Evolutionary conservation across 2,329 filamentous ascomycete species (phyloP).

Genomic region (Fusarium coffeatum): DNA sequence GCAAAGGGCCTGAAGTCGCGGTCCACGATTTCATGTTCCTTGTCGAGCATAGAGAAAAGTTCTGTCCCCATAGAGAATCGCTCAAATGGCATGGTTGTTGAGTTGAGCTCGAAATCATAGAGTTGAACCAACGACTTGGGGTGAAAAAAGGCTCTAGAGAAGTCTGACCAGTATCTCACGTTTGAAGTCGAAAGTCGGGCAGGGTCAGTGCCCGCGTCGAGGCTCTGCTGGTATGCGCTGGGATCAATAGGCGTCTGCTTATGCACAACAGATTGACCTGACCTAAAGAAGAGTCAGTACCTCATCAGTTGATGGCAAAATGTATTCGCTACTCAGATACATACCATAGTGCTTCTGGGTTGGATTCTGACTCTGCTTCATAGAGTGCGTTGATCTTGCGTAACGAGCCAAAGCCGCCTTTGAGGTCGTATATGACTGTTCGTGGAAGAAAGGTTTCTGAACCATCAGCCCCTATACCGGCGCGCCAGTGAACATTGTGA

Average conservation of each 20-base stretch:
- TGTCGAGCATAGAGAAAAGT: conserved; percentile 77
- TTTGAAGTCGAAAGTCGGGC: conserved; percentile 73
- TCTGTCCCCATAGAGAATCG: conserved; percentile 87
- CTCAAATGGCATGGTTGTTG: conserved; percentile 85
- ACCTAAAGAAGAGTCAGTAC: conserved; percentile 58
- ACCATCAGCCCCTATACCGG: conserved; percentile 84
- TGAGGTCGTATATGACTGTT: conserved; percentile 93
- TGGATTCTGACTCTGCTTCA: conserved; percentile 61
- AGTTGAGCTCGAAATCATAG: conserved; percentile 87
- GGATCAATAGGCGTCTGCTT: conserved; percentile 73
- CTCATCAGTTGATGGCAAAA: too few species aligned
- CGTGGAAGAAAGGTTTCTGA: conserved; percentile 92
- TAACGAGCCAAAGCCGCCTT: conserved; percentile 90
- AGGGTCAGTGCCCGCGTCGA: conserved; percentile 77
- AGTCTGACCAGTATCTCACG: conserved; percentile 98
- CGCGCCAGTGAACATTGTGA: conserved; percentile 83
- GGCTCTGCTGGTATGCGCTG: conserved; percentile 80
- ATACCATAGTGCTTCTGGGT: conserved; percentile 52
- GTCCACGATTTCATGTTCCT: conserved; percentile 87
- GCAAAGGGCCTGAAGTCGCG: conserved; percentile 89
- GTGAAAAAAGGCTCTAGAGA: conserved; percentile 91
- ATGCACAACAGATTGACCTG: conserved; percentile 75
- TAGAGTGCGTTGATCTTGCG: conserved; percentile 91
- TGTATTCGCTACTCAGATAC: background rate
- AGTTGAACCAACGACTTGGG: conserved; percentile 88